A percentile compares a stretch with the other conserved stretches of the same genome.
Conservation (phyloP, 148 eudicot genomes). For the Rhododendron kiyosumense region DNA sequence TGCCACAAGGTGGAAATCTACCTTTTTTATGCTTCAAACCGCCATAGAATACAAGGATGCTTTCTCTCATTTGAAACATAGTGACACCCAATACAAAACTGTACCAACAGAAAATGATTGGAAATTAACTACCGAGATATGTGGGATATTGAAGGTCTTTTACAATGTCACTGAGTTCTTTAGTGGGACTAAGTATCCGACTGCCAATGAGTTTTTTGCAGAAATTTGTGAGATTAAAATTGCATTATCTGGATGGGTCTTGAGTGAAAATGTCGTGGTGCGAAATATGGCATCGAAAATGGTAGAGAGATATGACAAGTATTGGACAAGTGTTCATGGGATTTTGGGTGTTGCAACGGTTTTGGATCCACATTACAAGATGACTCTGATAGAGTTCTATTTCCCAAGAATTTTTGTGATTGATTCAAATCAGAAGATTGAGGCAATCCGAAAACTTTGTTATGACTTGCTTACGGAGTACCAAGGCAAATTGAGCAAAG, state of each 20-base stretch:
- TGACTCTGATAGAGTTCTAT: neutral
- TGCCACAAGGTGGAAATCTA: neutral
- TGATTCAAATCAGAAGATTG: neutral
- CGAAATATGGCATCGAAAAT: neutral
- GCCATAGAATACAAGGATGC: neutral
- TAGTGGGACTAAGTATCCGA: neutral
- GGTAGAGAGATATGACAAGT: neutral
- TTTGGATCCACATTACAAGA: neutral
- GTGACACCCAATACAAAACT: neutral
- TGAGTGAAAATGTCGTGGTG: neutral
- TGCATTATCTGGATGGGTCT: neutral
- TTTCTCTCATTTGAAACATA: neutral
- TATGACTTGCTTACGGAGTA: neutral
- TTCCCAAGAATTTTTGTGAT: neutral
- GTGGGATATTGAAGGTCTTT: neutral
- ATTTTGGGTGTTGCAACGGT: neutral
- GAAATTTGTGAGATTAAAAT: neutral
- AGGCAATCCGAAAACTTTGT: neutral
- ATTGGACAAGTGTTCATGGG: neutral
- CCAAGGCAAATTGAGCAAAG: neutral
- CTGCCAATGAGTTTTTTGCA: neutral
- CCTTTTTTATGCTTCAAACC: neutral
- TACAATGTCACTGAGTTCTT: neutral
- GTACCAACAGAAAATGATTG: neutral
- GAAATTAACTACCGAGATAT: neutral